A percentile compares a stretch with the other conserved stretches of the same genome.
phyloP scores from a whole-genome alignment of 345 rosid species.

The Hevea brasiliensis region DNA sequence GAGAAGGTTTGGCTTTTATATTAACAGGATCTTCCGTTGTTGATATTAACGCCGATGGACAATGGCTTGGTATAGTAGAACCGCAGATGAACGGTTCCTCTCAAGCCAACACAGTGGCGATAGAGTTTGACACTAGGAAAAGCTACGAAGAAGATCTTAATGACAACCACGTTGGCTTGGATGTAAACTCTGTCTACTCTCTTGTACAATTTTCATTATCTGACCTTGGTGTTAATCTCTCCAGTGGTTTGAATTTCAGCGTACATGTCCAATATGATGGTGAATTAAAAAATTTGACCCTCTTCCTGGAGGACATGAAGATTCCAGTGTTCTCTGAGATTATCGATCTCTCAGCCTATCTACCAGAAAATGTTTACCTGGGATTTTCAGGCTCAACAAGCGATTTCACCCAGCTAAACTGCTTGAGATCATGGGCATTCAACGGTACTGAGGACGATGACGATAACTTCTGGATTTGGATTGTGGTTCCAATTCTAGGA shows the following conservation, averaged over 20 bases:
- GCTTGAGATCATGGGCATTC: constrained; percentile 61
- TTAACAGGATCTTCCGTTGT: constrained; percentile 25
- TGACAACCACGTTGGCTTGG: constrained; percentile 64
- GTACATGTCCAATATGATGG: constrained; percentile 51
- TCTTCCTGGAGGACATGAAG: constrained; percentile 34
- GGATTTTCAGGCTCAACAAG: constrained; percentile 63
- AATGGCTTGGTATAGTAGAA: constrained; percentile 73
- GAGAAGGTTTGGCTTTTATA: constrained; percentile 71
- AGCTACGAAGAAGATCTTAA: constrained; percentile 51
- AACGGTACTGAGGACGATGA: constrained; percentile 30
- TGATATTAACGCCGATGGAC: constrained; percentile 31
- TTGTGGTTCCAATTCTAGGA: constrained; percentile 23
- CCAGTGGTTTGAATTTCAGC: constrained; percentile 1
- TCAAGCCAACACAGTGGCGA: constrained; percentile 42
- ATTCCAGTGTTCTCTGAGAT: constrained; percentile 36
- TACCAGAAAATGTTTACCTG: constrained; percentile 49
- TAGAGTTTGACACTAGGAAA: constrained; percentile 71
- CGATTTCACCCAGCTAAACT: constrained; percentile 31
- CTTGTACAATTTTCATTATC: constrained; percentile 44
- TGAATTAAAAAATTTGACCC: constrained; percentile 43
- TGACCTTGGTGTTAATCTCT: constrained; percentile 28
- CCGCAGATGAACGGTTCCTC: constrained; percentile 23
- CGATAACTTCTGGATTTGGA: constrained; percentile 32
- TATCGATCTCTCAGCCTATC: constrained; percentile 48
- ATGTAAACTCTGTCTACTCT: constrained; percentile 48